Percentiles rank a stretch among this genome's conserved stretches.
These are phyloP conservation scores for Metschnikowia continentalis DNA, from an alignment of 805 yeast species.

Conservation along the genomic window DNA sequence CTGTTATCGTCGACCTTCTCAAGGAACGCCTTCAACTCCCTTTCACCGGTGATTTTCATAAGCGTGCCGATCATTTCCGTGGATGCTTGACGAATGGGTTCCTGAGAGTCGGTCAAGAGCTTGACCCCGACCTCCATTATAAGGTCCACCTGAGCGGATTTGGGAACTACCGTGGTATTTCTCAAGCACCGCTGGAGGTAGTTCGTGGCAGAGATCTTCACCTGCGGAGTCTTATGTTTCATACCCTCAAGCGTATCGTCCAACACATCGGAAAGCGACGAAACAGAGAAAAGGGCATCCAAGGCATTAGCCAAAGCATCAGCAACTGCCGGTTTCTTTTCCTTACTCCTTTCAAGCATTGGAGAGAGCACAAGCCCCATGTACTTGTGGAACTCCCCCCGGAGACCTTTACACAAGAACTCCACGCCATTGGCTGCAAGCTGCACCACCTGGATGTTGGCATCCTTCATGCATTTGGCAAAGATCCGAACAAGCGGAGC, in stretches of 20 bases:
- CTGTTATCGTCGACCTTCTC: constrained; percentile 77
- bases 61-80: constrained; percentile 76
- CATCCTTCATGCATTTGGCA: constrained; percentile 78
- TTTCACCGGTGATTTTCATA: constrained; percentile 77
- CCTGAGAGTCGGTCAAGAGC: constrained; percentile 77
- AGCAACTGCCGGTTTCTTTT: constrained; percentile 74
- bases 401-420: constrained; percentile 62
- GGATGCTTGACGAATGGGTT: constrained; percentile 74
- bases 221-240: constrained; percentile 79
- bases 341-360: constrained; percentile 78
- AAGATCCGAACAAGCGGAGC: constrained; percentile 55
- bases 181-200: constrained; percentile 62
- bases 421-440: constrained; percentile 67
- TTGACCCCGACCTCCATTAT: constrained; percentile 56
- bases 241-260: constrained; percentile 57
- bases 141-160: constrained; percentile 47
- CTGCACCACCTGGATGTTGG: constrained; percentile 81
- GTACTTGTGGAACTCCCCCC: constrained; percentile 52
- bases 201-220: constrained; percentile 65
- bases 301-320: constrained; percentile 67
- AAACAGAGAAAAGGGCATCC: constrained; percentile 53
- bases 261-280: constrained; percentile 51
- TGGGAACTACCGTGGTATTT: constrained; percentile 46
- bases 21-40: constrained; percentile 55
- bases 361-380: constrained; percentile 51